Conservation (phyloP, 371 early-diverging fungal genomes). For the Globomyces sp. region DNA sequence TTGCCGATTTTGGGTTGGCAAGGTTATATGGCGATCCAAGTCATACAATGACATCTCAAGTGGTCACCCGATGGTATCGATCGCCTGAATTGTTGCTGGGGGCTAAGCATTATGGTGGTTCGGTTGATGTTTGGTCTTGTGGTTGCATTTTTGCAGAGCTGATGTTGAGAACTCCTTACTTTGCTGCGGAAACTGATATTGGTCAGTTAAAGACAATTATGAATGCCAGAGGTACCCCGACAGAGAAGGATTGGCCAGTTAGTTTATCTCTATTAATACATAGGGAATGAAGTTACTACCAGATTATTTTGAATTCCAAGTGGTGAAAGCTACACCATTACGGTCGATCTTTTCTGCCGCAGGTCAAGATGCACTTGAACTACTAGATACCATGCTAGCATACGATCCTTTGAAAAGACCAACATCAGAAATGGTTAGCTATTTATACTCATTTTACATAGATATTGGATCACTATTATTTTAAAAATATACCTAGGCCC, state of each 20-base stretch:
- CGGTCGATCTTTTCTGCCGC: constrained; percentile 90
- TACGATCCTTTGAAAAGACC: constrained; percentile 92
- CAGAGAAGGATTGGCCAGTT: constrained; percentile 95
- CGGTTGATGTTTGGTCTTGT: constrained; percentile 98
- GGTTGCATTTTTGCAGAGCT: constrained; percentile 99
- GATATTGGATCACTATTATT: constrained; percentile 80
- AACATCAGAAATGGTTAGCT: constrained; percentile 71
- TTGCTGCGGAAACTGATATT: constrained; percentile 94
- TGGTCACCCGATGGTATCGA: constrained; percentile 99
- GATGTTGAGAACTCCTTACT: constrained; percentile 91
- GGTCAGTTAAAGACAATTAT: constrained; percentile 95
- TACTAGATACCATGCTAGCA: constrained; percentile 87
- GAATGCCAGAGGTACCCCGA: constrained; percentile 96
- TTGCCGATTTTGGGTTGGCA: constrained; percentile 99
- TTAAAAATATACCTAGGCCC: constrained; percentile 82
- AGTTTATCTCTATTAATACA: constrained; percentile 14
- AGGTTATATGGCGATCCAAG: constrained; percentile 87
- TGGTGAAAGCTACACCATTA: constrained; percentile 73
- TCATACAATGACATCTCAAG: constrained; percentile 84
- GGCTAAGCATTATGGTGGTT: constrained; percentile 83
- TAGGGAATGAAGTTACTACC: constrained; percentile 74
- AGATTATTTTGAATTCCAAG: constrained; percentile 64
- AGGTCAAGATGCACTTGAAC: constrained; percentile 83
- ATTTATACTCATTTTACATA: too few species aligned
- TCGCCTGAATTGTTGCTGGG: constrained; percentile 98